Percentiles rank a stretch among this genome's conserved stretches.
phyloP scores from a whole-genome alignment of 495 filamentous ascomycete genomes.

The Penicillium fimorum region DNA sequence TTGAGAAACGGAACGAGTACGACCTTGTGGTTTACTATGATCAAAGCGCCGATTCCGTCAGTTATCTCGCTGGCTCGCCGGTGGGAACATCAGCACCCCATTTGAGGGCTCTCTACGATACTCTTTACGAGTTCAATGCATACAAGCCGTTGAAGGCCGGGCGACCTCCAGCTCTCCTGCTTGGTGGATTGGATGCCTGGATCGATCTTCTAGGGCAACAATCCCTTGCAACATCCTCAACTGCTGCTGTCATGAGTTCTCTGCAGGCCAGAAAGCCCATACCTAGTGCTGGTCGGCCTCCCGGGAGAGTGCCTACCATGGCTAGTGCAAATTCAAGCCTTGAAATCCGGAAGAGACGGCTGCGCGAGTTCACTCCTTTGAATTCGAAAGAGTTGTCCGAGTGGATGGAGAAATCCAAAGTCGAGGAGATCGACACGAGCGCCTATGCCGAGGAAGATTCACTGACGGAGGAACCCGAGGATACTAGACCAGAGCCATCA shows the following conservation, averaged over 20 bases:
- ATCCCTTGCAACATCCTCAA: constrained; percentile 59
- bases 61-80: constrained; percentile 47
- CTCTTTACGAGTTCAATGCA: constrained; percentile 77
- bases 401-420: constrained; percentile 60
- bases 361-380: constrained; percentile 58
- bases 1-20: constrained; percentile 73
- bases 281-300: constrained; percentile 45
- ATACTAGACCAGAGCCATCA: constrained; percentile 31
- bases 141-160: constrained; percentile 66
- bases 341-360: constrained; percentile 53
- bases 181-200: constrained; percentile 86
- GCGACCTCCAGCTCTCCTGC: constrained; percentile 68
- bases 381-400: constrained; percentile 59
- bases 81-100: constrained; percentile 53
- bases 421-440: constrained; percentile 50
- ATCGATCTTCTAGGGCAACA: constrained; percentile 69
- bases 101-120: constrained; percentile 69
- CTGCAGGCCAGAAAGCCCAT: constrained; percentile 39
- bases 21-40: constrained; percentile 93
- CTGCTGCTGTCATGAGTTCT: constrained; percentile 49
- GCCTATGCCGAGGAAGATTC: constrained; percentile 43
- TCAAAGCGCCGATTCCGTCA: constrained; percentile 57
- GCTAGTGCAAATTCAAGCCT: constrained; percentile 53
- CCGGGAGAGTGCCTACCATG: constrained; percentile 51
- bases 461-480: constrained; percentile 38